Evolutionary conservation across 345 rosid genomes (phyloP).

Genomic region (Sisymbrium altissimum): DNA sequence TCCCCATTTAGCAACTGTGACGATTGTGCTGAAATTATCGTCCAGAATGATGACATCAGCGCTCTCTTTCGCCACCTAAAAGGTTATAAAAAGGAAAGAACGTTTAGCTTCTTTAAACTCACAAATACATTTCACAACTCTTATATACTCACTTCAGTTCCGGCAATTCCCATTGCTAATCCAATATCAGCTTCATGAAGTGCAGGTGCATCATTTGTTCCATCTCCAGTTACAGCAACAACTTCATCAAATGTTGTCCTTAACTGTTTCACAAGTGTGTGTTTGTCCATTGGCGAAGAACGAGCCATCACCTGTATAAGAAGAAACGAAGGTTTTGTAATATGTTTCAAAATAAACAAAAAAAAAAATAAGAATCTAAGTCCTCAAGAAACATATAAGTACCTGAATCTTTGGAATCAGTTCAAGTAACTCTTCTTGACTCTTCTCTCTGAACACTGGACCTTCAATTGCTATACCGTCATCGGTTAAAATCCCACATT

Average conservation of each 20-base stretch:
- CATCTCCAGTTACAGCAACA: conserved; percentile 94
- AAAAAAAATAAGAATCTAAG: too few species aligned
- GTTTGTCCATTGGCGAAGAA: conserved; percentile 93
- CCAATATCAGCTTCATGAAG: conserved; percentile 98
- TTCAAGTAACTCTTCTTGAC: conserved; percentile 56
- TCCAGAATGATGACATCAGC: conserved; percentile 94
- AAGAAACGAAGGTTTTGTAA: background rate
- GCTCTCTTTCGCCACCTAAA: conserved; percentile 96
- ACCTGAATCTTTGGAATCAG: conserved; percentile 96
- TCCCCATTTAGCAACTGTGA: conserved; percentile 95
- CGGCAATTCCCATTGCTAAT: conserved; percentile 97
- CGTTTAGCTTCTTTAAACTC: background rate
- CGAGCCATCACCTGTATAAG: conserved; percentile 86
- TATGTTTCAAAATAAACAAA: background rate
- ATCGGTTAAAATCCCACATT: conserved; percentile 90
- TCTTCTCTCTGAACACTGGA: conserved; percentile 83
- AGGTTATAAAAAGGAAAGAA: background rate
- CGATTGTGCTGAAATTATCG: conserved; percentile 92
- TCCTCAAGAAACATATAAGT: background rate
- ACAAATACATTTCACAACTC: background rate
- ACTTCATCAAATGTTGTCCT: conserved; percentile 82
- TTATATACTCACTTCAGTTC: conserved; percentile 68
- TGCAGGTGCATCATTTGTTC: conserved; percentile 97
- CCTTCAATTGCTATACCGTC: conserved; percentile 86
- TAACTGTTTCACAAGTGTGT: conserved; percentile 77